A percentile compares a stretch with the other conserved stretches of the same genome.
phyloP scores from a whole-genome alignment of 768 basidiomycete genomes.

The Agaricus sinodeliciosus region DNA sequence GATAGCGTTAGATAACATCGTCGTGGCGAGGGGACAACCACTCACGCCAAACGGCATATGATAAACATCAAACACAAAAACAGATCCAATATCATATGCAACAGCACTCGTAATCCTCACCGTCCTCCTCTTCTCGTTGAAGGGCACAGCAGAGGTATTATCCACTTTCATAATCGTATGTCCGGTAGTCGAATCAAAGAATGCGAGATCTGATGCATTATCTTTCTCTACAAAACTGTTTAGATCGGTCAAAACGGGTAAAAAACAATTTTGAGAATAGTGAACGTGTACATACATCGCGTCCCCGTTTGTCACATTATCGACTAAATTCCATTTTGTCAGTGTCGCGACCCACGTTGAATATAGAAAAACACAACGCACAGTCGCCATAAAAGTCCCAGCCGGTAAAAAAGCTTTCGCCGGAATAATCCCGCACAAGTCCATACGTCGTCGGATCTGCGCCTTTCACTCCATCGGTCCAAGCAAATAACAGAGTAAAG shows the following conservation, averaged over 20 bases:
- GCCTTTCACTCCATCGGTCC: not conserved
- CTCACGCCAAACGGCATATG: constrained; percentile 41
- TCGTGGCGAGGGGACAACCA: not conserved
- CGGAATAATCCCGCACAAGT: constrained; percentile 17
- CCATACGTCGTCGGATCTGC: not conserved
- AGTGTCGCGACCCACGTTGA: not conserved
- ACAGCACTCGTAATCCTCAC: constrained; percentile 56
- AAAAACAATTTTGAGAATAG: not conserved
- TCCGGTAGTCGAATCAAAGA: constrained; percentile 49
- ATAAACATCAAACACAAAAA: constrained; percentile 57
- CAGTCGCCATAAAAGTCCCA: constrained; percentile 13
- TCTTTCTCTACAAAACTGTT: not conserved
- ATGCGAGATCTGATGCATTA: constrained; percentile 19
- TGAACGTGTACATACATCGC: not conserved
- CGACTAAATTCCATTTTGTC: not conserved
- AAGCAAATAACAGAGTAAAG: not conserved
- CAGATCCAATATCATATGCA: constrained; percentile 42
- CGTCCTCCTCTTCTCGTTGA: constrained; percentile 53
- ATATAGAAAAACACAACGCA: not conserved
- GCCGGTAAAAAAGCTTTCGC: constrained; percentile 17
- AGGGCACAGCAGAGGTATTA: constrained; percentile 48
- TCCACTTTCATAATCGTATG: constrained; percentile 72
- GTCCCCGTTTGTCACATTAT: not conserved
- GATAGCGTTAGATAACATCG: not conserved
- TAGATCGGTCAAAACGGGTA: not conserved